Percentiles rank a stretch among this genome's conserved stretches.
These are phyloP conservation scores for Pseudocercospora fijiensis DNA, from an alignment of 2,329 filamentous ascomycete genomes.

Conservation along the genomic window DNA sequence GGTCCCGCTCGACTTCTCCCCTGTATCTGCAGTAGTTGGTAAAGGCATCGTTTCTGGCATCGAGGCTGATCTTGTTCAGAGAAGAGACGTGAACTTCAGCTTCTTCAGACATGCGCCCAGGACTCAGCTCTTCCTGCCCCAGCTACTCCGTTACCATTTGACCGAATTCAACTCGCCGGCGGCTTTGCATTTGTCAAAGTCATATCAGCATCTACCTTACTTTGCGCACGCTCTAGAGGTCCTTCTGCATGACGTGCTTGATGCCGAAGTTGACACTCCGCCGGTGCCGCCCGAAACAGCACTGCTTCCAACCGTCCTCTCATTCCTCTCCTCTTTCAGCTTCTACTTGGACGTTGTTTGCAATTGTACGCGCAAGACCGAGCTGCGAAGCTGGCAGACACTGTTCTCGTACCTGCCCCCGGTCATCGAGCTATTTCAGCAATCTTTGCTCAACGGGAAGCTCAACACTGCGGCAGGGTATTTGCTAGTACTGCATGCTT, in stretches of 20 bases:
- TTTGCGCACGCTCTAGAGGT: slow-evolving; percentile 92
- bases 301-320: slow-evolving; percentile 53
- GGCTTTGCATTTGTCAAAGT: slow-evolving; percentile 76
- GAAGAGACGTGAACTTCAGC: slow-evolving; percentile 86
- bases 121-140: slow-evolving; percentile 91
- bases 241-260: slow-evolving; percentile 85
- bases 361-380: slow-evolving; percentile 95
- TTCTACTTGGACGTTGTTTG: slow-evolving; percentile 93
- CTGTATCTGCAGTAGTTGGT: slow-evolving; percentile 78
- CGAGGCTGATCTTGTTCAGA: slow-evolving; percentile 89
- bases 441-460: slow-evolving; percentile 78
- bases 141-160: slow-evolving; percentile 78
- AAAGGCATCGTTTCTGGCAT: slow-evolving; percentile 90
- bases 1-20: slow-evolving; percentile 91
- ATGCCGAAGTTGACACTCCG: slow-evolving; percentile 83
- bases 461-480: slow-evolving; percentile 96
- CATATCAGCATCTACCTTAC: slow-evolving; percentile 84
- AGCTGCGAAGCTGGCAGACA: slow-evolving; percentile 91
- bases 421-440: slow-evolving; percentile 88
- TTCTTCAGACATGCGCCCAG: slow-evolving; percentile 85
- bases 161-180: slow-evolving; percentile 72
- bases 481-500: slow-evolving; percentile 87
- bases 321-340: slow-evolving; percentile 57
- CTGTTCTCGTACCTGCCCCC: slow-evolving; percentile 89
- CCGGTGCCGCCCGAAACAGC: slow-evolving; percentile 47